phyloP scores from a whole-genome alignment of 441 rosid species.

The Omphalea diandra region DNA sequence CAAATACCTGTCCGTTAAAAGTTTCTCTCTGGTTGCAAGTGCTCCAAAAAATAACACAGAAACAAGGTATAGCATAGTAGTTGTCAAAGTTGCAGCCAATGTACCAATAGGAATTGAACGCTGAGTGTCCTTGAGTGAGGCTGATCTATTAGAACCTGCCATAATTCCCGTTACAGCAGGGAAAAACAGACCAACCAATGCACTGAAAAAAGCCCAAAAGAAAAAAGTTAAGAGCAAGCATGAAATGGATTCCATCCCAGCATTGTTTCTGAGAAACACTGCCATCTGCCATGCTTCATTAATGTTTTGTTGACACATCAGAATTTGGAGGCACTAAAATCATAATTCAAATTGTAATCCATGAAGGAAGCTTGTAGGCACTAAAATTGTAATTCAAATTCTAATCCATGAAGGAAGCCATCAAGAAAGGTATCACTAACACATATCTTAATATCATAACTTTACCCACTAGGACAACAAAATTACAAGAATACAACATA shows the following conservation, averaged over 20 bases:
- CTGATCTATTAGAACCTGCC: constrained; percentile 99
- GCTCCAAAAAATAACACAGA: constrained; percentile 88
- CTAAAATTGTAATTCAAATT: no score
- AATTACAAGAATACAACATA: not conserved
- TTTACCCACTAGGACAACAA: not conserved
- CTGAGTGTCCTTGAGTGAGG: constrained; percentile 96
- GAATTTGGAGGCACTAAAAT: not conserved
- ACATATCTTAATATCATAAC: constrained; percentile 1
- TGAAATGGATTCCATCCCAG: not conserved
- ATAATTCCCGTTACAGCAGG: constrained; percentile 99
- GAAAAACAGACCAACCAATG: constrained; percentile 95
- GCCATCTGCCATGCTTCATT: constrained; percentile 9
- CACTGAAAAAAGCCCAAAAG: constrained; percentile 49
- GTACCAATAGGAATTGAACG: constrained; percentile 95
- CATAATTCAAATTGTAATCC: no score
- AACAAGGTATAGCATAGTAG: constrained; percentile 68
- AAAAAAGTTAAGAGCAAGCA: constrained; percentile 26
- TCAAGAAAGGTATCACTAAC: not conserved
- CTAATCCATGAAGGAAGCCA: not conserved
- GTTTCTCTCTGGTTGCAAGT: constrained; percentile 80
- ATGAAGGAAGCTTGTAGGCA: no score
- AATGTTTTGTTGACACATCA: not conserved
- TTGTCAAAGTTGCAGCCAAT: constrained; percentile 87
- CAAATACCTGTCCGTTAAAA: constrained; percentile 90
- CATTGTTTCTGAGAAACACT: not conserved